Evolutionary conservation across 768 basidiomycete genomes (phyloP).

Genomic region (Heimioporus sp.): DNA sequence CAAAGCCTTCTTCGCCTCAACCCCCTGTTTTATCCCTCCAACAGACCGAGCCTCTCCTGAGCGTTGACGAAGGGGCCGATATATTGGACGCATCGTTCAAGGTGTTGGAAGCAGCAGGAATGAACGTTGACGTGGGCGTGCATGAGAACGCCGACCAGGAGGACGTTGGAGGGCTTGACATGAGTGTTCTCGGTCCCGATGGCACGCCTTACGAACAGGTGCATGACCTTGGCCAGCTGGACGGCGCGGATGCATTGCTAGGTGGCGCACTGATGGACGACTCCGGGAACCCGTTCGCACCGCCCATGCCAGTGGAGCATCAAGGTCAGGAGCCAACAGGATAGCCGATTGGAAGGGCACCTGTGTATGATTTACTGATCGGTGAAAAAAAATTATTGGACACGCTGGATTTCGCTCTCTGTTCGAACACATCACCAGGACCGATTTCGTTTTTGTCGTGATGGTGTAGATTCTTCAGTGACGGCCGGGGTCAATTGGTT

Average conservation of each 20-base stretch:
- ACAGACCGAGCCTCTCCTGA: slow-evolving; percentile 45
- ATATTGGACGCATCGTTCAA: slow-evolving; percentile 57
- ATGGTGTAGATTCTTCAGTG: too few species aligned
- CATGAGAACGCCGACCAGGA: slow-evolving; percentile 32
- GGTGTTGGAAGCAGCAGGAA: slow-evolving; percentile 44
- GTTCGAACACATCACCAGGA: too few species aligned
- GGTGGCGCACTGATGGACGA: slow-evolving; percentile 62
- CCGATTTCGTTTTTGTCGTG: too few species aligned
- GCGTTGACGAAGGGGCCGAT: slow-evolving; percentile 37
- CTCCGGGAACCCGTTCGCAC: slow-evolving; percentile 57
- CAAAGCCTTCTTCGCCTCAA: slow-evolving; percentile 66
- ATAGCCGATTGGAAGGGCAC: not conserved
- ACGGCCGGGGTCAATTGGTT: too few species aligned
- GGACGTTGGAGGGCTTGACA: slow-evolving; percentile 54
- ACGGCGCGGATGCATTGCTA: slow-evolving; percentile 49
- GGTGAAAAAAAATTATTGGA: not conserved
- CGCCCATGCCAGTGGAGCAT: slow-evolving; percentile 22
- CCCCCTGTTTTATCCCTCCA: slow-evolving; percentile 59
- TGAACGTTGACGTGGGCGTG: slow-evolving; percentile 42
- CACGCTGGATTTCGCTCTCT: too few species aligned
- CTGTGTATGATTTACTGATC: slow-evolving; percentile 4
- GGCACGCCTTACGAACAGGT: slow-evolving; percentile 53
- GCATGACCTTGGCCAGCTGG: slow-evolving; percentile 58
- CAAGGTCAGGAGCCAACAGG: slow-evolving; percentile 11
- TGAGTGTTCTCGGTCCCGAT: slow-evolving; percentile 64